Conservation (phyloP, 2,329 filamentous ascomycete genomes). For the Xylariales sp. region DNA sequence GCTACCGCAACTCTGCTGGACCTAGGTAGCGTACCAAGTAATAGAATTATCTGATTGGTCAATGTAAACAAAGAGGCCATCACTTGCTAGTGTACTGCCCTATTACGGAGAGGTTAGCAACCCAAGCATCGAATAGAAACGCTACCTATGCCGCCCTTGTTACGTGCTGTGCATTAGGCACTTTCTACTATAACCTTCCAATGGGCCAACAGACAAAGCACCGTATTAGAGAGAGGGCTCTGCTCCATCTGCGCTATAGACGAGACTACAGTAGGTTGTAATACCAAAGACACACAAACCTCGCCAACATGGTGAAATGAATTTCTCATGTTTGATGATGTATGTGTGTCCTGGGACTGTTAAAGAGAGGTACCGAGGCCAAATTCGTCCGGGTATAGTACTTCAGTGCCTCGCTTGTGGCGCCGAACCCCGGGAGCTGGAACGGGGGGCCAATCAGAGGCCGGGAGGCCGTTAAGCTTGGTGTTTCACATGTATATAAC, state of each 20-base stretch:
- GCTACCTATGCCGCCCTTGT: no score
- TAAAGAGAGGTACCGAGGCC: neutral
- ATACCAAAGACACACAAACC: neutral
- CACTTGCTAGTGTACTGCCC: no score
- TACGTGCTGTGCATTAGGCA: no score
- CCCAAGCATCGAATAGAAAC: no score
- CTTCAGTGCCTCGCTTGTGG: slow-evolving; percentile 9
- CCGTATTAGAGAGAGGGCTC: no score
- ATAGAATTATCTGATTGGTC: neutral
- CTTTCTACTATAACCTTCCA: no score
- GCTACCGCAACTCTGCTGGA: neutral
- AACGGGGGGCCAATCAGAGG: slow-evolving; percentile 20
- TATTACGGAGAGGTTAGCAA: no score
- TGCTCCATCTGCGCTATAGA: no score
- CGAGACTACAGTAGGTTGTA: no score
- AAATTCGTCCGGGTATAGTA: neutral
- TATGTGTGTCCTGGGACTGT: neutral
- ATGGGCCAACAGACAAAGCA: no score
- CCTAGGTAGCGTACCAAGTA: no score
- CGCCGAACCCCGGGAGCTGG: slow-evolving; percentile 27
- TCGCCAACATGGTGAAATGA: neutral
- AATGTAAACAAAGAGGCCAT: neutral
- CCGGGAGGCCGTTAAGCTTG: slow-evolving; percentile 20
- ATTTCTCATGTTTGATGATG: neutral
- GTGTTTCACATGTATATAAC: slow-evolving; percentile 30